These are phyloP conservation scores for Podaxis sp. DNA, from an alignment of 768 basidiomycete genomes.

Conservation along the genomic window DNA sequence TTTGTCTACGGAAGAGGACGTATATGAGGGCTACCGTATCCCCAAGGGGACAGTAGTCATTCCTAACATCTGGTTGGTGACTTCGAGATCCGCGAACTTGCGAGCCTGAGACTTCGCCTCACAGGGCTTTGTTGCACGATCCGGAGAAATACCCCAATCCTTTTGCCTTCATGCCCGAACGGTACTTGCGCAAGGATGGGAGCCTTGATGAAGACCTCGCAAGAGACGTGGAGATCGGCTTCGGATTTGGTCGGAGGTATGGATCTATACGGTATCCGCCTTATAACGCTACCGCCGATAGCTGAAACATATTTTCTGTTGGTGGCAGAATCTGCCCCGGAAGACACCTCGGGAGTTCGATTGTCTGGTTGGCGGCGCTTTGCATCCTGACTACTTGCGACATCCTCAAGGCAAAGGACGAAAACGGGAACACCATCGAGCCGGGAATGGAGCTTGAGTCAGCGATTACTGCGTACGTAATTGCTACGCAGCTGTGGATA, in stretches of 20 bases:
- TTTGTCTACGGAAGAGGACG: slow-evolving; percentile 31
- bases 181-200: slow-evolving; percentile 39
- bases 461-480: slow-evolving; percentile 13
- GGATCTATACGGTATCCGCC: slow-evolving; percentile 11
- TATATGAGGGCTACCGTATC: slow-evolving; percentile 38
- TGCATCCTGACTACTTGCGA: slow-evolving; percentile 43
- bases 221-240: slow-evolving; percentile 39
- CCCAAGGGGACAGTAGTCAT: slow-evolving; percentile 34
- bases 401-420: slow-evolving; percentile 39
- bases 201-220: slow-evolving; percentile 22
- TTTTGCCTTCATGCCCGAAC: slow-evolving; percentile 46
- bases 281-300: background rate
- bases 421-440: slow-evolving; percentile 36
- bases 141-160: slow-evolving; percentile 41
- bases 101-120: background rate
- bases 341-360: slow-evolving; percentile 44
- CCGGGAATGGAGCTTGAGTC: slow-evolving; percentile 26
- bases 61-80: slow-evolving; percentile 26
- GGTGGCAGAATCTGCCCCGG: slow-evolving; percentile 50
- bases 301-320: slow-evolving; percentile 2
- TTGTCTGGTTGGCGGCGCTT: slow-evolving; percentile 42
- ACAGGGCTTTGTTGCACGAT: slow-evolving; percentile 40
- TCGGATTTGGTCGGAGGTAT: slow-evolving; percentile 59
- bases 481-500: background rate
- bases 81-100: background rate